Percentiles rank a stretch among this genome's conserved stretches.
phyloP scores from a whole-genome alignment of 306 rosid genomes.

The Lathyrus tuberosus region DNA sequence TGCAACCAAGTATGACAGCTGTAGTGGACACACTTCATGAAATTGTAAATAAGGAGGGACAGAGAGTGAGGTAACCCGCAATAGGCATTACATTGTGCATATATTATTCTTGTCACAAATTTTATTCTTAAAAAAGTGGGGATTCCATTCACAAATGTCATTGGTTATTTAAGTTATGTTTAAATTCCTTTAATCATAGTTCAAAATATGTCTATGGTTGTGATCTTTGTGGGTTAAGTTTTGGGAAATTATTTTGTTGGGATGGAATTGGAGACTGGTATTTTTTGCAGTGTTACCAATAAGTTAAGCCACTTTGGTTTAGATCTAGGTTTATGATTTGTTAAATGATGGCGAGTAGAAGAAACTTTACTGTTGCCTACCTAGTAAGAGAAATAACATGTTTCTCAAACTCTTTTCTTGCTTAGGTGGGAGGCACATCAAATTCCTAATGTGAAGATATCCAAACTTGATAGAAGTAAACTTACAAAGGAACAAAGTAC shows the following conservation, averaged over 20 bases:
- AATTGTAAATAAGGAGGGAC: not conserved
- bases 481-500: constrained; percentile 73
- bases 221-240: not conserved
- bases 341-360: constrained; percentile 17
- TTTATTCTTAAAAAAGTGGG: too few species aligned
- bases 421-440: constrained; percentile 88
- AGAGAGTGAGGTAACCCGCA: constrained; percentile 4
- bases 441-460: constrained; percentile 83
- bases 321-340: constrained; percentile 12
- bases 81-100: constrained; percentile 12
- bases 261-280: not conserved
- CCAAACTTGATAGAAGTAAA: constrained; percentile 72
- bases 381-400: constrained; percentile 1
- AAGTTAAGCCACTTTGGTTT: constrained; percentile 2
- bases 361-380: constrained; percentile 9
- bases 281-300: not conserved
- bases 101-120: too few species aligned
- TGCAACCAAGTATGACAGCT: not conserved
- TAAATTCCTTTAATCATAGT: too few species aligned
- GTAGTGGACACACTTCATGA: not conserved
- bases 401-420: constrained; percentile 29
- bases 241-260: constrained; percentile 4
- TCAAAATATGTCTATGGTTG: too few species aligned
- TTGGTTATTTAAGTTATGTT: too few species aligned
- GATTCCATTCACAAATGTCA: too few species aligned